These are phyloP conservation scores for Lactarius akahatsu DNA, from an alignment of 768 basidiomycete species.

Conservation along the genomic window DNA sequence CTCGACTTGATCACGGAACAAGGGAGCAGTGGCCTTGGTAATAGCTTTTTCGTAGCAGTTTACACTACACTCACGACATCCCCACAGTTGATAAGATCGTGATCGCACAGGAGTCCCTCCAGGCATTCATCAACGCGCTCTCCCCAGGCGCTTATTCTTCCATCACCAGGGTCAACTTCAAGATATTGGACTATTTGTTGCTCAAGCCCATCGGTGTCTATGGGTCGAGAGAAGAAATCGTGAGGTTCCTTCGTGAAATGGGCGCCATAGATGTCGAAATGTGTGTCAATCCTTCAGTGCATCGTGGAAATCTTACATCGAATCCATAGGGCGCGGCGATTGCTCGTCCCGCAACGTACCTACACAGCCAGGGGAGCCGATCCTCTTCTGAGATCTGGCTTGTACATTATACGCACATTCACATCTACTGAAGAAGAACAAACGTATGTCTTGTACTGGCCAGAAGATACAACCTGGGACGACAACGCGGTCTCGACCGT, in stretches of 20 bases:
- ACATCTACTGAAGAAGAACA: conserved; percentile 31
- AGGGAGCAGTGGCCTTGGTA: conserved; percentile 53
- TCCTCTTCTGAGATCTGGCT: conserved; percentile 46
- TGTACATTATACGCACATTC: conserved; percentile 45
- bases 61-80: background rate
- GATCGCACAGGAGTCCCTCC: conserved; percentile 52
- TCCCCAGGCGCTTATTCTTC: conserved; percentile 53
- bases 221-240: conserved; percentile 53
- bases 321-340: conserved; percentile 27
- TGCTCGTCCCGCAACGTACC: conserved; percentile 25
- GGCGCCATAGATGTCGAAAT: conserved; percentile 39
- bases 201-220: conserved; percentile 58
- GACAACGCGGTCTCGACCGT: conserved; percentile 48
- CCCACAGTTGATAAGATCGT: conserved; percentile 59
- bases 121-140: conserved; percentile 47
- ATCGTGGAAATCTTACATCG: background rate
- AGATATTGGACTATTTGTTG: conserved; percentile 44
- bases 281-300: conserved; percentile 36
- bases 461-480: conserved; percentile 58
- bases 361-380: conserved; percentile 27
- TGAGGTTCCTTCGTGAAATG: conserved; percentile 43
- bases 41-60: conserved; percentile 9
- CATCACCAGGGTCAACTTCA: conserved; percentile 58
- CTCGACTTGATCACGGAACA: conserved; percentile 54
- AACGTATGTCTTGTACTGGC: conserved; percentile 59